phyloP scores from a whole-genome alignment of 495 filamentous ascomycete species.

The Immersiella caudata region DNA sequence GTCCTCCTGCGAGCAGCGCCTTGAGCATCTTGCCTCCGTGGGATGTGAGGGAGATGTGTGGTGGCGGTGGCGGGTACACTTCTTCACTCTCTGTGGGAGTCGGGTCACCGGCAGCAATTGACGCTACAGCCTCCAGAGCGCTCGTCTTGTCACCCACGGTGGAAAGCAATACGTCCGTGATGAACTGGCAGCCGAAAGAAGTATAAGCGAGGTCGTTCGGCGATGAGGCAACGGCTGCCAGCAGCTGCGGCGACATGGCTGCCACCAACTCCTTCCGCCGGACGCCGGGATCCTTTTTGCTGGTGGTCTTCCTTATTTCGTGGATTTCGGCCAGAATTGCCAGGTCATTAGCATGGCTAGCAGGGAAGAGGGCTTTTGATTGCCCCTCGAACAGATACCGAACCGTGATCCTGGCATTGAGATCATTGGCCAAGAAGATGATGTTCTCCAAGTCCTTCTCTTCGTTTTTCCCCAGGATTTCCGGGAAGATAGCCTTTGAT shows the following conservation, averaged over 20 bases:
- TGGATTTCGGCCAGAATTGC: conserved; percentile 73
- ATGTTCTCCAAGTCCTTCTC: conserved; percentile 65
- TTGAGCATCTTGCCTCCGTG: conserved; percentile 86
- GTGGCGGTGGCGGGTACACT: conserved; percentile 40
- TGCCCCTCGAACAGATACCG: conserved; percentile 81
- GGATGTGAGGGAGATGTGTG: conserved; percentile 61
- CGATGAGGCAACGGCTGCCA: conserved; percentile 70
- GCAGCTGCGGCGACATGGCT: conserved; percentile 64
- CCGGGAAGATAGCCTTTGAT: conserved; percentile 81
- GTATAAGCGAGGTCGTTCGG: conserved; percentile 67
- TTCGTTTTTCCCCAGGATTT: conserved; percentile 71
- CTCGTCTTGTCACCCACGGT: conserved; percentile 69
- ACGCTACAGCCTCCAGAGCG: conserved; percentile 72
- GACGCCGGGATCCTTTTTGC: conserved; percentile 83
- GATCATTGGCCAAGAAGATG: conserved; percentile 62
- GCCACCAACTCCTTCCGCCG: conserved; percentile 76
- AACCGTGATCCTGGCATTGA: conserved; percentile 74
- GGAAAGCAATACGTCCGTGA: conserved; percentile 79
- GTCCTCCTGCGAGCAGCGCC: conserved; percentile 81
- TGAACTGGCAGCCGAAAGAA: conserved; percentile 84
- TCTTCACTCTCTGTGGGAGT: conserved; percentile 43
- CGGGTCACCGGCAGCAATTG: conserved; percentile 65
- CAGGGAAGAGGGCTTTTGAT: conserved; percentile 68
- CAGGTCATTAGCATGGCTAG: conserved; percentile 59
- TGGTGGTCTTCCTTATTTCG: conserved; percentile 72